These are phyloP conservation scores for Xylaria multiplex DNA, from an alignment of 2,329 filamentous ascomycete genomes.

Conservation along the genomic window DNA sequence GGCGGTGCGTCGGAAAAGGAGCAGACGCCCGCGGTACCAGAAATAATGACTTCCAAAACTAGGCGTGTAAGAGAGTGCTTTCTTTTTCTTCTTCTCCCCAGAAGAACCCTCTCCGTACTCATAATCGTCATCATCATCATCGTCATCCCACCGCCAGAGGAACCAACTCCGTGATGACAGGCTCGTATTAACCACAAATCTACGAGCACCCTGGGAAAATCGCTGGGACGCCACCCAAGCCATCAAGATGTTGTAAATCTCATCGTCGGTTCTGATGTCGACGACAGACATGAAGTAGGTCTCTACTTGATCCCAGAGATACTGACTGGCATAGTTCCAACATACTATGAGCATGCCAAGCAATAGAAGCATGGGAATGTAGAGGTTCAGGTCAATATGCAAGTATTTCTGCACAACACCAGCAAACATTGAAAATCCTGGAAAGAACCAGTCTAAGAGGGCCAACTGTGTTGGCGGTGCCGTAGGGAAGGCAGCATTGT, in stretches of 20 bases:
- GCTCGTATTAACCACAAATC: constrained; percentile 73
- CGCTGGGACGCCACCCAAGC: constrained; percentile 72
- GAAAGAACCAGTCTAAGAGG: constrained; percentile 71
- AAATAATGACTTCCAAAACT: constrained; percentile 75
- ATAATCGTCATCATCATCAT: constrained; percentile 60
- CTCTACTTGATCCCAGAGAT: constrained; percentile 60
- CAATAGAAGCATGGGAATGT: constrained; percentile 67
- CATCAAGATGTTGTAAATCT: constrained; percentile 79
- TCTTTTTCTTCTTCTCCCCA: constrained; percentile 55
- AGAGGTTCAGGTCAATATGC: constrained; percentile 70
- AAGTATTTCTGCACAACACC: constrained; percentile 64
- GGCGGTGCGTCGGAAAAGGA: constrained; percentile 66
- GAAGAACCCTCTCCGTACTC: constrained; percentile 48
- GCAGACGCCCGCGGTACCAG: constrained; percentile 68
- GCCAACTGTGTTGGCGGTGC: constrained; percentile 53
- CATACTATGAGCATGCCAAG: constrained; percentile 60
- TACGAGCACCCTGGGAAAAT: constrained; percentile 68
- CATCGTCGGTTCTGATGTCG: constrained; percentile 74
- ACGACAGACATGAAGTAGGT: constrained; percentile 71
- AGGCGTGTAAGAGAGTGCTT: constrained; percentile 70
- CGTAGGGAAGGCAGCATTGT: constrained; percentile 13
- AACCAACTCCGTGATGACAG: constrained; percentile 64
- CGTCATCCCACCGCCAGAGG: constrained; percentile 57
- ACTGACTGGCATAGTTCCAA: constrained; percentile 63
- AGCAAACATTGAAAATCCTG: constrained; percentile 70